Conservation (phyloP, 192 early-diverging fungal species). For the Gryganskiella cystojenkinii region DNA sequence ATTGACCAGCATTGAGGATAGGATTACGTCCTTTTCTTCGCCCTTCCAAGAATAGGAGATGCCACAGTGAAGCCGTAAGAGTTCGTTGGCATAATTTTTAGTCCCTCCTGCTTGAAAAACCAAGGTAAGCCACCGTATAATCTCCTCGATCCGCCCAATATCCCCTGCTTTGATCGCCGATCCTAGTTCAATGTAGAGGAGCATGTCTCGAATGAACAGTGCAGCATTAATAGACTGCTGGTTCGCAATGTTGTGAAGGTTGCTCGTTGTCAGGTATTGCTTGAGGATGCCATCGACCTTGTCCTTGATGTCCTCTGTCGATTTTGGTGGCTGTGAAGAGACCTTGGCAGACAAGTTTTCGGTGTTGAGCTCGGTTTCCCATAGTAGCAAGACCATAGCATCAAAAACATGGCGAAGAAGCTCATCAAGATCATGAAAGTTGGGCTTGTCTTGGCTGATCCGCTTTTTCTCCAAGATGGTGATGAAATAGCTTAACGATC, state of each 20-base stretch:
- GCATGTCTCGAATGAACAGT: slow-evolving; percentile 4
- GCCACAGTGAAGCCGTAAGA: slow-evolving; percentile 9
- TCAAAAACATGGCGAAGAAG: slow-evolving; percentile 8
- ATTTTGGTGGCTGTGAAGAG: too few species aligned
- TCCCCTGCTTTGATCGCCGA: slow-evolving; percentile 22
- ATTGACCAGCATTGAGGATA: slow-evolving; percentile 23
- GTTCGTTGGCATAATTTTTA: slow-evolving; percentile 17
- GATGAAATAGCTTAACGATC: not conserved
- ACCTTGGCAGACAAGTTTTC: not conserved
- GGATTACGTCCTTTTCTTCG: not conserved
- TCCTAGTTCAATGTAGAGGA: slow-evolving; percentile 9
- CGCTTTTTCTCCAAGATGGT: slow-evolving; percentile 6
- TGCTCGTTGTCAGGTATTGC: not conserved
- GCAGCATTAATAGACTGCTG: not conserved
- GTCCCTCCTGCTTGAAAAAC: slow-evolving; percentile 13
- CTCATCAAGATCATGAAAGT: slow-evolving; percentile 5
- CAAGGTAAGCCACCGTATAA: slow-evolving; percentile 4
- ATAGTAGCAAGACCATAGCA: slow-evolving; percentile 3
- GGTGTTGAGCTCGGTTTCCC: not conserved
- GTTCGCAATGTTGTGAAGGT: not conserved
- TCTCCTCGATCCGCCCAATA: slow-evolving; percentile 16
- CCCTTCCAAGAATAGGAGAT: slow-evolving; percentile 9
- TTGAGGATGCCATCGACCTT: not conserved
- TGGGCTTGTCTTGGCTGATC: not conserved
- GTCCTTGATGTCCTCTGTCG: too few species aligned